Conservation (phyloP, 306 rosid genomes). For the Luffa aegyptiaca region DNA sequence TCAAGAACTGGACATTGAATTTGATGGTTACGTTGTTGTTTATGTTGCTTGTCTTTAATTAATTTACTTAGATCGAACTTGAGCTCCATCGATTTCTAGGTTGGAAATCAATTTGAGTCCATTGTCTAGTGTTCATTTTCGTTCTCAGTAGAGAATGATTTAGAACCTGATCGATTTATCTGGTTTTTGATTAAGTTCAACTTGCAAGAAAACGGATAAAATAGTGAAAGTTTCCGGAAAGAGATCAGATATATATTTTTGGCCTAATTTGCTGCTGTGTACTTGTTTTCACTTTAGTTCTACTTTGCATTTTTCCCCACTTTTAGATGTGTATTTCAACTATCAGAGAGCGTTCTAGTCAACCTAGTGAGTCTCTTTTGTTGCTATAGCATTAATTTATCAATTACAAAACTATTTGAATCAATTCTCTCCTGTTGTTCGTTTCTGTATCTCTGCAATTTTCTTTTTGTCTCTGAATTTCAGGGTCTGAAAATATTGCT, state of each 20-base stretch:
- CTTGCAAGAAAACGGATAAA: neutral
- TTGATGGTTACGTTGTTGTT: neutral
- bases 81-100: neutral
- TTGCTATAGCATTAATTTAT: neutral
- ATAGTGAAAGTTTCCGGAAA: neutral
- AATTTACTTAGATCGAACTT: neutral
- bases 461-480: neutral
- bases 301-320: neutral
- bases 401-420: neutral
- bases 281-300: neutral
- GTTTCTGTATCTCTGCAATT: neutral
- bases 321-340: neutral
- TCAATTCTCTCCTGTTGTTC: neutral
- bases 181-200: neutral
- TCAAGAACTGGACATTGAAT: neutral
- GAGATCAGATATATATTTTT: neutral
- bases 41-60: neutral
- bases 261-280: neutral
- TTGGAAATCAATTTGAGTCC: neutral
- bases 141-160: neutral
- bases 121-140: neutral
- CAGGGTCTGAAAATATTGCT: slow-evolving; percentile 12
- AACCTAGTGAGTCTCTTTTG: neutral
- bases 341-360: neutral
- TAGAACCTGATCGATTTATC: neutral